Percentiles rank a stretch among this genome's conserved stretches.
These are phyloP conservation scores for Lentinula sp. DNA, from an alignment of 768 basidiomycete genomes.

Conservation along the genomic window DNA sequence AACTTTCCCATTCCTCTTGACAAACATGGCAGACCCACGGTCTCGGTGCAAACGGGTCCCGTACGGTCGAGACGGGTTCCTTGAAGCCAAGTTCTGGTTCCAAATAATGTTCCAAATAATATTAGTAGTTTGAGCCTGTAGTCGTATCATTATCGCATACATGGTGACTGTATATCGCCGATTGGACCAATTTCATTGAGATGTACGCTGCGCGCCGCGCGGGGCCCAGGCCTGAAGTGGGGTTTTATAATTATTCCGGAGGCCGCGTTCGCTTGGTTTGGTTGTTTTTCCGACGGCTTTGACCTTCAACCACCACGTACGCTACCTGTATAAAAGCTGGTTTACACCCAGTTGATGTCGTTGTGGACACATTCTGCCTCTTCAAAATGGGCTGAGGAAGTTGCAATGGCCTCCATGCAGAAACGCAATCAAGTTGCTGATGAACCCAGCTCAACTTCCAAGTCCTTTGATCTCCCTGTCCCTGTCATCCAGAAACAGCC, in stretches of 20 bases:
- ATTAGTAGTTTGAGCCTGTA: background rate
- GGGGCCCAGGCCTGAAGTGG: background rate
- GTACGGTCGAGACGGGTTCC: background rate
- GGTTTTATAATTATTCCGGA: background rate
- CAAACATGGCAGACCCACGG: conserved; percentile 1
- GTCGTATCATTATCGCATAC: background rate
- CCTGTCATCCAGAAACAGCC: conserved; percentile 1
- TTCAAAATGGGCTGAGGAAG: conserved; percentile 7
- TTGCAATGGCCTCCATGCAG: conserved; percentile 4
- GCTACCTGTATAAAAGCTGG: background rate
- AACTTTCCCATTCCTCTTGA: conserved; percentile 5
- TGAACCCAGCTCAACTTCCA: background rate
- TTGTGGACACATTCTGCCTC: conserved; percentile 3
- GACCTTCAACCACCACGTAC: background rate
- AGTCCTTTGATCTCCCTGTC: conserved; percentile 1
- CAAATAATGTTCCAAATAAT: background rate
- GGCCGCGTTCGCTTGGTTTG: background rate
- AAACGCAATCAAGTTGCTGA: background rate
- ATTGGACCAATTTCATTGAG: no score
- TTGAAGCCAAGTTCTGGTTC: background rate
- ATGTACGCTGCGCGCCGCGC: background rate
- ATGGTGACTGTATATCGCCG: background rate
- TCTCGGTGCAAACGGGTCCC: conserved; percentile 4
- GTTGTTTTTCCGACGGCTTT: background rate
- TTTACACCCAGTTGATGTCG: conserved; percentile 4